phyloP scores from a whole-genome alignment of 768 basidiomycete species.

The Phaeotremella skinneri region DNA sequence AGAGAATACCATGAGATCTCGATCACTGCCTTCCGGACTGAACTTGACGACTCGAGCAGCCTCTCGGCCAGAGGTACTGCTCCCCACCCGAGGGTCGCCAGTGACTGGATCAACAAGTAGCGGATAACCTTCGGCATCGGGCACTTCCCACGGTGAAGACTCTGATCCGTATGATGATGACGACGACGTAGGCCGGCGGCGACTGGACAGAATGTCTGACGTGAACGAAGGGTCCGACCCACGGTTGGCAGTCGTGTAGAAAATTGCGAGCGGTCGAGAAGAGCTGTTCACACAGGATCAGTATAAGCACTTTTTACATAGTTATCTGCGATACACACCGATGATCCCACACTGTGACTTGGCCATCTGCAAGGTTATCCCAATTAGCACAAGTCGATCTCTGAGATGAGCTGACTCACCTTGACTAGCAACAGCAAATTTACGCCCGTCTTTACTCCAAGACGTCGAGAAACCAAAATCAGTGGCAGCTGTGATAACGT shows the following conservation, averaged over 20 bases:
- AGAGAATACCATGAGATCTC: constrained; percentile 82
- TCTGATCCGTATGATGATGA: constrained; percentile 1
- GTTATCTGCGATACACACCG: constrained; percentile 15
- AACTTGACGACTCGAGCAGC: constrained; percentile 86
- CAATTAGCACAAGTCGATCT: neutral
- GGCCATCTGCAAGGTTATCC: constrained; percentile 34
- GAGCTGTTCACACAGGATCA: constrained; percentile 20
- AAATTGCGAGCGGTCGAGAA: constrained; percentile 44
- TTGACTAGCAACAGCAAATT: constrained; percentile 51
- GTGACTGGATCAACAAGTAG: constrained; percentile 38
- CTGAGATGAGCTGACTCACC: constrained; percentile 18
- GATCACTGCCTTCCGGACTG: constrained; percentile 62
- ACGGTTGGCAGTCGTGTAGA: constrained; percentile 32
- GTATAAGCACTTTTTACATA: neutral
- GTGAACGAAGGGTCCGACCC: constrained; percentile 22
- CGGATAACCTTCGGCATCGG: constrained; percentile 8
- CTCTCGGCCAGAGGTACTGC: constrained; percentile 57
- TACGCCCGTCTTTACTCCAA: constrained; percentile 50
- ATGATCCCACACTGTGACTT: constrained; percentile 52
- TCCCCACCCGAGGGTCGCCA: constrained; percentile 24
- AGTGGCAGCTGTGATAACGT: constrained; percentile 34
- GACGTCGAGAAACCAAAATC: constrained; percentile 49
- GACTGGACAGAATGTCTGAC: constrained; percentile 13
- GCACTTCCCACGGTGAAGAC: constrained; percentile 6
- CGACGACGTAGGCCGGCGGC: constrained; percentile 10